phyloP scores from a whole-genome alignment of 345 rosid genomes.

The Mangifera indica region DNA sequence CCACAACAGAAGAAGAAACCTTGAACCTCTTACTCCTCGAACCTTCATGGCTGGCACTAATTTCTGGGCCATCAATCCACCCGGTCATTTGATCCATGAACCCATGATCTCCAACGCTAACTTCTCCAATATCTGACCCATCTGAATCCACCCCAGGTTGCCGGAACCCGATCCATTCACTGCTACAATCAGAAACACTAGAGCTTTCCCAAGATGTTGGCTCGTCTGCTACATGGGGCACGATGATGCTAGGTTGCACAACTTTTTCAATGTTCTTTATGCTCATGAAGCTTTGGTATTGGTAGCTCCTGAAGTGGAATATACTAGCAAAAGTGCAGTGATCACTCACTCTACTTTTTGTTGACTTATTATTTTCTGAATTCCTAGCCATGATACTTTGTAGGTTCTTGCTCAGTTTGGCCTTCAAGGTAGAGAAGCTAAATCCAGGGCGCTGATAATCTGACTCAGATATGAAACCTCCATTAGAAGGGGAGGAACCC shows the following conservation, averaged over 20 bases:
- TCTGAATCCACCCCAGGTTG: conserved; percentile 55
- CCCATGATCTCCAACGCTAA: conserved; percentile 23
- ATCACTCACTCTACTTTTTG: conserved; percentile 64
- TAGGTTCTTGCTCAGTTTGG: conserved; percentile 62
- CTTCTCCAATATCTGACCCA: conserved; percentile 50
- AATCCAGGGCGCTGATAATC: conserved; percentile 30
- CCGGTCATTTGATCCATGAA: conserved; percentile 30
- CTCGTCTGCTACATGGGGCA: conserved; percentile 31
- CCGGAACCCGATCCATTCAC: conserved; percentile 48
- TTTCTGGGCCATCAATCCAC: conserved; percentile 55
- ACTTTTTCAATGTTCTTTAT: conserved; percentile 48
- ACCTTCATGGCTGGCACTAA: conserved; percentile 23
- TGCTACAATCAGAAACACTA: conserved; percentile 55
- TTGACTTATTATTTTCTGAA: conserved; percentile 39
- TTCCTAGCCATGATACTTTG: conserved; percentile 55
- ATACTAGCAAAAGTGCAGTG: conserved; percentile 64
- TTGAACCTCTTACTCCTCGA: conserved; percentile 63
- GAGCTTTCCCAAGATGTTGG: conserved; percentile 52
- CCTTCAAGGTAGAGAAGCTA: conserved; percentile 59
- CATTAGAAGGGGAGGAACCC: conserved; percentile 19
- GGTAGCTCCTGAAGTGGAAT: conserved; percentile 46
- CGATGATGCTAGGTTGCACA: conserved; percentile 65
- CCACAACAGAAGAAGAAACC: conserved; percentile 59
- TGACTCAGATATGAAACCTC: conserved; percentile 21
- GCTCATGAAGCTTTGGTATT: conserved; percentile 37